phyloP scores from a whole-genome alignment of 1,139 yeast species.

The Taphrina pruni region DNA sequence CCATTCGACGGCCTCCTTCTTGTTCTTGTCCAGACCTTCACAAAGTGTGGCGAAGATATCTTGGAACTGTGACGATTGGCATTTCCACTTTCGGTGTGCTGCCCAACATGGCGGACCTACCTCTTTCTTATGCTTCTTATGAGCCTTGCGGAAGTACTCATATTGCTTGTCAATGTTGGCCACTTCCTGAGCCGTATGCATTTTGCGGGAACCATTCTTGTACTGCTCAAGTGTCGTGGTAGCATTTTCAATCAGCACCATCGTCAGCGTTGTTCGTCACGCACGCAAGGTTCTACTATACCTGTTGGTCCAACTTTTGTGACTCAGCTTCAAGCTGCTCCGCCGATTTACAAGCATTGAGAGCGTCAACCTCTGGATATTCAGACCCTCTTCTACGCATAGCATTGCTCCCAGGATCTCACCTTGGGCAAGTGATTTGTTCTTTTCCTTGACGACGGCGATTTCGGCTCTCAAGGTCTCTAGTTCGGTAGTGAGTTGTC shows the following conservation, averaged over 20 bases:
- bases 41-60: constrained; percentile 25
- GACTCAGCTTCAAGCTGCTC: constrained; percentile 7
- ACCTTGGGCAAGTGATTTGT: constrained; percentile 7
- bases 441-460: neutral
- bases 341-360: neutral
- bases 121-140: constrained; percentile 23
- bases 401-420: neutral
- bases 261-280: neutral
- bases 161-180: constrained; percentile 6
- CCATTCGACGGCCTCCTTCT: constrained; percentile 17
- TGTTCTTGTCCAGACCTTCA: constrained; percentile 22
- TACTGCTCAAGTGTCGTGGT: constrained; percentile 1
- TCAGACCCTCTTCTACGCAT: neutral
- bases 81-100: neutral
- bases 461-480: constrained; percentile 1
- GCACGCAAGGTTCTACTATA: neutral
- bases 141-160: constrained; percentile 10
- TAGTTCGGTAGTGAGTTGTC: neutral
- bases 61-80: constrained; percentile 16
- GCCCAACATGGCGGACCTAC: neutral
- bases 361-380: neutral
- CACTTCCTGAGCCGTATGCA: neutral
- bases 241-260: neutral
- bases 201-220: constrained; percentile 9
- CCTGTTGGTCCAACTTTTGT: neutral